phyloP scores from a whole-genome alignment of 2,329 filamentous ascomycete genomes.

The Septoria linicola region DNA sequence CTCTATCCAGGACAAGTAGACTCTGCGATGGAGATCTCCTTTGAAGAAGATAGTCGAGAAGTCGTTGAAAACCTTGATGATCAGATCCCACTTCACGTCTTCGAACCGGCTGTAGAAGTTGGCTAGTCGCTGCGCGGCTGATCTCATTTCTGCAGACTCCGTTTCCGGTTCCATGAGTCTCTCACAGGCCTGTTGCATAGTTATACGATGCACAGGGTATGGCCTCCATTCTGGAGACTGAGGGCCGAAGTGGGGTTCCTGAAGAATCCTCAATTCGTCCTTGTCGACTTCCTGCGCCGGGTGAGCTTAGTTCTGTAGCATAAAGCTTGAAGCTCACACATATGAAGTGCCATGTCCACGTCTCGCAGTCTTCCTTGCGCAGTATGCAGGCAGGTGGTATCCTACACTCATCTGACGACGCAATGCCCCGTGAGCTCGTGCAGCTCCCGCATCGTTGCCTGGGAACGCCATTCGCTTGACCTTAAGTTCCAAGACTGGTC shows the following conservation, averaged over 20 bases:
- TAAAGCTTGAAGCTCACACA: not conserved
- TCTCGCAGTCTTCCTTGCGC: not conserved
- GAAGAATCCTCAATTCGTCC: conserved; percentile 5
- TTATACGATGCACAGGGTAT: not conserved
- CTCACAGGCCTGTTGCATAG: conserved; percentile 7
- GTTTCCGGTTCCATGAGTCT: not conserved
- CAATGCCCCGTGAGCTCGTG: too few species aligned
- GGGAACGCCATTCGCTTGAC: not conserved
- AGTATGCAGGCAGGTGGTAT: not conserved
- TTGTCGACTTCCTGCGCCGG: not conserved
- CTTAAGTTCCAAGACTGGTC: too few species aligned
- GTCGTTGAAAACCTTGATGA: conserved; percentile 23
- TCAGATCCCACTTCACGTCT: conserved; percentile 11
- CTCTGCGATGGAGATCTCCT: conserved; percentile 13
- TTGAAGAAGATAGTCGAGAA: conserved; percentile 18
- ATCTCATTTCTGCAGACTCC: not conserved
- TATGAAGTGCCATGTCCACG: conserved; percentile 8
- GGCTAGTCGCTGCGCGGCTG: not conserved
- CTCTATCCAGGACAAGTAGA: conserved; percentile 9
- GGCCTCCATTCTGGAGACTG: not conserved
- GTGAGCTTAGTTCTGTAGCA: not conserved
- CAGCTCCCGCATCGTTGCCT: too few species aligned
- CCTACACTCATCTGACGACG: too few species aligned
- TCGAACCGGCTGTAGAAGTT: not conserved
- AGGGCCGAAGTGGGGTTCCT: conserved; percentile 3